Evolutionary conservation across 352 stramenopile genomes (phyloP), one percentile per base, ranked within the genome.

Genomic region (Achlya hypogyna): DNA sequence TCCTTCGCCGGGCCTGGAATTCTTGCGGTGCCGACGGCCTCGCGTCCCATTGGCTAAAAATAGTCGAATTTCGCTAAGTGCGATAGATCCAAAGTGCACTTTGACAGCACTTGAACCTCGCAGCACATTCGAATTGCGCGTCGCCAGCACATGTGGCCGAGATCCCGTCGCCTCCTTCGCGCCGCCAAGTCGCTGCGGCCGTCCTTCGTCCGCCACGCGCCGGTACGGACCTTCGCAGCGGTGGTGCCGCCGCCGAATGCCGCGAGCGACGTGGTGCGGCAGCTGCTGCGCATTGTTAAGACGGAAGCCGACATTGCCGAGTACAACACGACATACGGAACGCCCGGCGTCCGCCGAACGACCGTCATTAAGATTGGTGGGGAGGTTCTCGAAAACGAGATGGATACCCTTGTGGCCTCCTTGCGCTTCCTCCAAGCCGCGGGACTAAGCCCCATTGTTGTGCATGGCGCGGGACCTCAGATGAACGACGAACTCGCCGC

Each of bases 311-410:
- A 87, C 51, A 75, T 91, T 20, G 65, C 81, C 22, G 82, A 91
- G 72, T 91, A 90, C 71, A 68, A 82, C 53, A 72, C 78, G 63
- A 72, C 89, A 66, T 93, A 93, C 69, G 76, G 83, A 51, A 88
- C 78, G 28, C 83, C 85, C 1, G 83, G 82, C 58, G 77, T 78
- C 38, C 79, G 76, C 65, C 85, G 79, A 69, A 90, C 81, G 51
- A 89, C 85, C 0, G 86, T 96, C 9, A 93, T 96, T 66, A 96
- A 96, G 72, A 92, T 95, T 54, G 87, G 87, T 56, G 87, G 87
- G 31, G 87, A 95, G 38, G 85, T 96, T 31, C 87, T 96, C 59
- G 84, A 93, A 70, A 78, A 92, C 63, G 86, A 96, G 70, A 79
- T 95, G 31, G 80, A 89, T 51, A 88, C 81, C 72, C 83, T 96